These are phyloP conservation scores for Colletotrichum australisinense DNA, from an alignment of 2,329 filamentous ascomycete genomes.

Conservation along the genomic window DNA sequence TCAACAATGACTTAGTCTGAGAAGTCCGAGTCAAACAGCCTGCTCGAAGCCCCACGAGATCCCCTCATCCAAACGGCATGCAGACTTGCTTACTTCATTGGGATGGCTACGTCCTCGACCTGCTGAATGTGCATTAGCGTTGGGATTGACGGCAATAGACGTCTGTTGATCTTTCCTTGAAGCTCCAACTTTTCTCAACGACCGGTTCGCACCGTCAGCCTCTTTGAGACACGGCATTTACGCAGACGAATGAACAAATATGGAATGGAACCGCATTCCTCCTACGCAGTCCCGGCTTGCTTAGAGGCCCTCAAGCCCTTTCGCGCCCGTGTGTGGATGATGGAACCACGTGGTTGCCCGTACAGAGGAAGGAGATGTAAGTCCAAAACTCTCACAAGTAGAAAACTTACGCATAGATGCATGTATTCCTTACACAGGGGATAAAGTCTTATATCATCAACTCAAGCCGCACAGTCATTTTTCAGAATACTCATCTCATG, in stretches of 20 bases:
- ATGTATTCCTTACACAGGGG: too few species aligned
- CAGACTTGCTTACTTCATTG: neutral
- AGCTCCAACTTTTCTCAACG: neutral
- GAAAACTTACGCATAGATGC: neutral
- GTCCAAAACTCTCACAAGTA: neutral
- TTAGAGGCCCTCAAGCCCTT: neutral
- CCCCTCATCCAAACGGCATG: neutral
- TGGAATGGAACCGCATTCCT: too few species aligned
- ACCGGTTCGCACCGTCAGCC: neutral
- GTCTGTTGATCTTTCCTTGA: conserved; percentile 1
- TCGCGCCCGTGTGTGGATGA: neutral
- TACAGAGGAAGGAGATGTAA: neutral
- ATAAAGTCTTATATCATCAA: too few species aligned
- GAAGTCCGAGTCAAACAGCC: neutral
- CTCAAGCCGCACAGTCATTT: too few species aligned
- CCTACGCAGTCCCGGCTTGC: neutral
- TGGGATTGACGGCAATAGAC: conserved; percentile 12
- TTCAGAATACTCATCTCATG: too few species aligned
- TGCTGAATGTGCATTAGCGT: neutral
- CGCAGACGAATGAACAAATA: neutral
- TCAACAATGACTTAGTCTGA: neutral
- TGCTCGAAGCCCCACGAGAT: neutral
- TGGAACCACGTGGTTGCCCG: neutral
- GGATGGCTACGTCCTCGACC: neutral
- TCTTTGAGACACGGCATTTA: neutral